Conservation (phyloP, 495 filamentous ascomycete species). For the Aspergillus affinis region DNA sequence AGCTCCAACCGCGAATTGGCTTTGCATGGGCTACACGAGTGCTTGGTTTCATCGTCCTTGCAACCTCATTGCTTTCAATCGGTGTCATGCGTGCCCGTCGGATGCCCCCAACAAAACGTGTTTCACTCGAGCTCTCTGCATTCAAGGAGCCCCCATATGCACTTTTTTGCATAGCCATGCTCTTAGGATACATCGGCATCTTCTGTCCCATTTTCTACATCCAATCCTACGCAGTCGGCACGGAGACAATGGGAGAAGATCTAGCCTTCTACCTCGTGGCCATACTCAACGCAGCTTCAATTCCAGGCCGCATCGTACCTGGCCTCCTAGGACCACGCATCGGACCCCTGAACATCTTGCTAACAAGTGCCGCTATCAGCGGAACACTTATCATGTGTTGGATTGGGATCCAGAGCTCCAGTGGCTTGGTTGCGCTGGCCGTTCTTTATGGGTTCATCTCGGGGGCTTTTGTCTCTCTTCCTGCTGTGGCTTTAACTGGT, state of each 20-base stretch:
- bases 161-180: neutral
- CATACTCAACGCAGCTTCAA: neutral
- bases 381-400: neutral
- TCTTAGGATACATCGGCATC: conserved; percentile 1
- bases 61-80: conserved; percentile 20
- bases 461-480: neutral
- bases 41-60: conserved; percentile 50
- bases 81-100: neutral
- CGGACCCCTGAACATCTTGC: conserved; percentile 2
- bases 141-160: conserved; percentile 4
- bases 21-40: conserved; percentile 54
- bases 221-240: neutral
- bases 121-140: conserved; percentile 1
- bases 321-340: neutral
- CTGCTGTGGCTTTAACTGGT: neutral
- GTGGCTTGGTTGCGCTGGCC: neutral
- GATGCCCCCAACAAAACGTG: neutral
- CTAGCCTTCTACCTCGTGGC: conserved; percentile 9
- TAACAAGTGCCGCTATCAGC: neutral
- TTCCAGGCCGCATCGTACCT: conserved; percentile 1
- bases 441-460: neutral
- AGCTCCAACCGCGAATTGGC: conserved; percentile 42
- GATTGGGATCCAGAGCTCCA: neutral
- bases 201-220: conserved; percentile 5
- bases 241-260: neutral